Base-by-base conservation (phyloP, 345 rosid genomes). In the Carallia pectinifolia region DNA sequence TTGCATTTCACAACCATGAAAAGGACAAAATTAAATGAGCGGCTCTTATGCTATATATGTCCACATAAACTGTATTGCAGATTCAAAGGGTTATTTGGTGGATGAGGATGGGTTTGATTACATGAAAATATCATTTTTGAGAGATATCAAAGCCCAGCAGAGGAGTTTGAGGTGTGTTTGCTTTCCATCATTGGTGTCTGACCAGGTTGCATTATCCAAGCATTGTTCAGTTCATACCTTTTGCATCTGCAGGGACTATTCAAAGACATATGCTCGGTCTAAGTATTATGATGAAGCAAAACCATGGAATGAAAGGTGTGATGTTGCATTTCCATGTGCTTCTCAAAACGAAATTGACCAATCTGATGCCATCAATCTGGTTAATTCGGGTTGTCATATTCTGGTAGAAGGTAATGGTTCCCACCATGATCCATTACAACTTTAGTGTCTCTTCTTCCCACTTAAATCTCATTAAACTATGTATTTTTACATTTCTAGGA, bases 101-200 rank as follows among this genome's bases (percentile, higher is more conserved):
- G 99, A 95, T 56, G 99, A 95, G 62, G 99, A 95, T 29, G 99
- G 99, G 62, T 90, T 95, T 74, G 99, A 95, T 81, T 92, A 89
- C 78, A 81, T 90, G 92, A 95, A 95, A 85, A 89, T 95, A 79
- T 84, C 97, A 61, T 90, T 95, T 82, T 79, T 95, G 79, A 90
- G 99, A 81, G 99, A 95, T 65, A 84, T 95, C 77, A 92, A 92
- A 89, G 83, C 94, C 48, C 97, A 95, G 79, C 98, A 92, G 68
- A 90, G 96, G 89, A 90, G 96, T 77, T 81, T 95, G 86, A 89
- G 99, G 98, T 92, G 67, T 44, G 48, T 65, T 53, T 55, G 70
- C 54, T 7, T 61, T 13, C 44, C 31, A 33, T 27, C 7, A 44
- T 62, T 15, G n/a, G 37, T 39, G 50, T 50, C 1, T 54, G 27